Percentiles rank a stretch among this genome's conserved stretches.
Conservation (phyloP, 352 stramenopile genomes). For the Pythium phragmitis region DNA sequence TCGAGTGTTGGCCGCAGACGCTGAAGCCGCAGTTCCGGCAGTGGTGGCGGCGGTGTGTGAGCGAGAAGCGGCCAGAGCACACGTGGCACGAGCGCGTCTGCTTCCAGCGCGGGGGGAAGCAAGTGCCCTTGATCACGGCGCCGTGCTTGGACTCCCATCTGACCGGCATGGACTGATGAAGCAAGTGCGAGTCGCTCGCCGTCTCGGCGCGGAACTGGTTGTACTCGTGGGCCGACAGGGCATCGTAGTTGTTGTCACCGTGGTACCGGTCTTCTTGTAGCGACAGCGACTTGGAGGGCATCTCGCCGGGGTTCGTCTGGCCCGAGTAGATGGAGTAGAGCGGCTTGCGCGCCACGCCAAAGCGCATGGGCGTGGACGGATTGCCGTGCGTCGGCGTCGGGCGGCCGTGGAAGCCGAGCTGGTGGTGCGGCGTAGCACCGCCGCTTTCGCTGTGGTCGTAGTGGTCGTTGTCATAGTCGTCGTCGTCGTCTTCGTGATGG, state of each 20-base stretch:
- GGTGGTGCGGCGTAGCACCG: conserved; percentile 4
- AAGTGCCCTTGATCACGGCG: conserved; percentile 20
- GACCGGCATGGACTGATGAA: conserved; percentile 14
- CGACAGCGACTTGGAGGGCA: conserved; percentile 52
- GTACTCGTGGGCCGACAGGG: conserved; percentile 59
- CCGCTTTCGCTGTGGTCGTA: background rate
- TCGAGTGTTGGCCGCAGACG: conserved; percentile 72
- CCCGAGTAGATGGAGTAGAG: conserved; percentile 41
- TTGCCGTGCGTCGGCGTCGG: conserved; percentile 16
- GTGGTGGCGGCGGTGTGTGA: conserved; percentile 79
- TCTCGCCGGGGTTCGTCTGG: conserved; percentile 17
- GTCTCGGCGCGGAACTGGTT: conserved; percentile 27
- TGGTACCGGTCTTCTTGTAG: conserved; percentile 64
- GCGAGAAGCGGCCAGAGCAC: conserved; percentile 53
- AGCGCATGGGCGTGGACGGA: conserved; percentile 10
- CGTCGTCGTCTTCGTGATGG: background rate
- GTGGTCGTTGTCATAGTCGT: background rate
- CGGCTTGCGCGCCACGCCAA: conserved; percentile 23
- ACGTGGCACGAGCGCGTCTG: conserved; percentile 73
- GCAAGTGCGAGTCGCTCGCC: conserved; percentile 32
- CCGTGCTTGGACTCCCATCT: conserved; percentile 23
- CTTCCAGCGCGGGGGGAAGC: conserved; percentile 76
- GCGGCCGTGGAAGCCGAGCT: conserved; percentile 1
- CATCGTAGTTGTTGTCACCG: conserved; percentile 50
- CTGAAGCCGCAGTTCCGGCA: conserved; percentile 81